Evolutionary conservation across 164 flowering plant genomes (phyloP).

Genomic region (Echeveria elegans): DNA sequence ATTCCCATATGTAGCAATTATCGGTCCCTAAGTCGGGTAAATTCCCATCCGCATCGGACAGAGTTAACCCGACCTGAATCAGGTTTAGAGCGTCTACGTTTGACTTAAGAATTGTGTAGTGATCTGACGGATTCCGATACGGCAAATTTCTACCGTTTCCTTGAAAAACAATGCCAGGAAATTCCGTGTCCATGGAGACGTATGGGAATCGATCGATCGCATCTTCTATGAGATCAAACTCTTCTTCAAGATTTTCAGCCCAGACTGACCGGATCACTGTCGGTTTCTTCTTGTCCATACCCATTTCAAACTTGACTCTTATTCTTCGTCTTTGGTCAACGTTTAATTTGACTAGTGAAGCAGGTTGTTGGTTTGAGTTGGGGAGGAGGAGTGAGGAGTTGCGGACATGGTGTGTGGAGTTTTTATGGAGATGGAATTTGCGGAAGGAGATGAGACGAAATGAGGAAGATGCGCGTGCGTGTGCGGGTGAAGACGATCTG

Average conservation of each 20-base stretch:
- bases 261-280: constrained; percentile 37
- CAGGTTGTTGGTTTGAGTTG: neutral
- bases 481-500: neutral
- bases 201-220: constrained; percentile 33
- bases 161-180: constrained; percentile 48
- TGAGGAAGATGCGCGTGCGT: neutral
- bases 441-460: neutral
- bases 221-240: constrained; percentile 31
- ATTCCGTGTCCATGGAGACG: constrained; percentile 67
- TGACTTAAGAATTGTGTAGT: constrained; percentile 32
- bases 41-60: constrained; percentile 42
- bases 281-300: constrained; percentile 18
- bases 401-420: neutral
- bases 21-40: constrained; percentile 35
- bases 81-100: constrained; percentile 47
- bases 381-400: constrained; percentile 2
- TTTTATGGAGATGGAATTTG: neutral
- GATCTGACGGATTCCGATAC: constrained; percentile 22
- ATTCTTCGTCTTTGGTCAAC: too few species aligned
- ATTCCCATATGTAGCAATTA: constrained; percentile 43
- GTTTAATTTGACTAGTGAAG: neutral
- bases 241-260: constrained; percentile 32
- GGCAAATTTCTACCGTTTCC: neutral
- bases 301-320: neutral
- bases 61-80: constrained; percentile 55